phyloP scores from a whole-genome alignment of 108 stramenopile species.

The Licmophora abbreviata region DNA sequence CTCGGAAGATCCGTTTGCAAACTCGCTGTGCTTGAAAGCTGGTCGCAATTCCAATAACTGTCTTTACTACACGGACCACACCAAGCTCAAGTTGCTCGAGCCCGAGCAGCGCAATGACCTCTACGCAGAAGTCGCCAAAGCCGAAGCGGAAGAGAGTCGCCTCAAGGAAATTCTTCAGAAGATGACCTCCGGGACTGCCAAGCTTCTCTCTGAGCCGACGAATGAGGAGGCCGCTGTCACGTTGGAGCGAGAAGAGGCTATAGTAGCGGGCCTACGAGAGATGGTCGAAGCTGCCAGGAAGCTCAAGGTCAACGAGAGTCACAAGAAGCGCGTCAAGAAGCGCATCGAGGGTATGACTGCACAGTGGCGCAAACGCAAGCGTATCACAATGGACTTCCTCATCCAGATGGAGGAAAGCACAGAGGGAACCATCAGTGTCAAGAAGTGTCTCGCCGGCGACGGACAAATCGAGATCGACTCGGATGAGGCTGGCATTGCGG shows the following conservation, averaged over 20 bases:
- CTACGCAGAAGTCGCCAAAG: slow-evolving; percentile 20
- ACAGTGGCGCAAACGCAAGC: slow-evolving; percentile 59
- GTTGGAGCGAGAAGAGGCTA: slow-evolving; percentile 34
- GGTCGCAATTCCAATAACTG: slow-evolving; percentile 47
- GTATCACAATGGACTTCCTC: slow-evolving; percentile 47
- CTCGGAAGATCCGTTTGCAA: slow-evolving; percentile 33
- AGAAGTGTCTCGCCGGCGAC: slow-evolving; percentile 62
- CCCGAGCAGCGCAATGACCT: slow-evolving; percentile 46
- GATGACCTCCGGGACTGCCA: slow-evolving; percentile 16
- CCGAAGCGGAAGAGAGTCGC: slow-evolving; percentile 25
- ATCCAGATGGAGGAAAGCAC: slow-evolving; percentile 45
- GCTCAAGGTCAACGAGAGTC: slow-evolving; percentile 53
- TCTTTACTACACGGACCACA: slow-evolving; percentile 72
- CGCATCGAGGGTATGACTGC: slow-evolving; percentile 50
- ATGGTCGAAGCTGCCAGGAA: slow-evolving; percentile 40
- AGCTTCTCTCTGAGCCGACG: slow-evolving; percentile 61
- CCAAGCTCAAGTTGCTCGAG: slow-evolving; percentile 52
- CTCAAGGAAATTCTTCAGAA: slow-evolving; percentile 21
- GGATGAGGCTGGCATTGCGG: slow-evolving; percentile 49
- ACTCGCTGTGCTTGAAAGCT: slow-evolving; percentile 51
- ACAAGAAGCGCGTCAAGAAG: slow-evolving; percentile 38
- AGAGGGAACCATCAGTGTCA: slow-evolving; percentile 44
- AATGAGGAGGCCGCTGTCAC: slow-evolving; percentile 43
- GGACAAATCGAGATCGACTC: slow-evolving; percentile 70
- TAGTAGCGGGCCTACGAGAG: slow-evolving; percentile 20